These are phyloP conservation scores for Coemansia aciculifera DNA, from an alignment of 192 early-diverging fungal species.

Conservation along the genomic window DNA sequence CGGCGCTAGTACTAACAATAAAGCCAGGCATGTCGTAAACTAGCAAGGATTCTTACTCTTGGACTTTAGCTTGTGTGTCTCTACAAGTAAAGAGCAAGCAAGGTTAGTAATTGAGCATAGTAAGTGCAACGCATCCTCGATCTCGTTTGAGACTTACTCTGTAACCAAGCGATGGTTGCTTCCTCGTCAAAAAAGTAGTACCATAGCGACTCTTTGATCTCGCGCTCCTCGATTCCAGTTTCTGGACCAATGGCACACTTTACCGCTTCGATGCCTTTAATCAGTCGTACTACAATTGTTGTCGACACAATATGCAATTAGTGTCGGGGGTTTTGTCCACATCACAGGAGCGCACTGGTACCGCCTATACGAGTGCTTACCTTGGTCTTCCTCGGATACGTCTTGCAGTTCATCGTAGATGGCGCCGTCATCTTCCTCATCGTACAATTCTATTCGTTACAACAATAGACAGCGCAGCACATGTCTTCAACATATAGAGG, in stretches of 20 bases:
- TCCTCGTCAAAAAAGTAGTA: conserved; percentile 72
- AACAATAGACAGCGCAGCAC: background rate
- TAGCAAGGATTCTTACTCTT: conserved; percentile 30
- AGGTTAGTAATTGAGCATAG: background rate
- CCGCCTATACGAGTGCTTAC: conserved; percentile 13
- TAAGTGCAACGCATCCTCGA: background rate
- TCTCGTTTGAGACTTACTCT: conserved; percentile 57
- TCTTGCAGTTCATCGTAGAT: conserved; percentile 47
- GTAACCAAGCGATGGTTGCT: conserved; percentile 64
- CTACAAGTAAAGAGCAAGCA: conserved; percentile 11
- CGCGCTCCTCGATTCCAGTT: conserved; percentile 58
- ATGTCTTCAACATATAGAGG: background rate
- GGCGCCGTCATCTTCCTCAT: conserved; percentile 29
- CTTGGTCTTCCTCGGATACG: conserved; percentile 47
- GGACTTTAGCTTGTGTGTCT: conserved; percentile 36
- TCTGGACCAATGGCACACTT: conserved; percentile 60
- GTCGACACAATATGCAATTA: background rate
- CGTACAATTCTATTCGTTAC: conserved; percentile 44
- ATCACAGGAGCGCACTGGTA: background rate
- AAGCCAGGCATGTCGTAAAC: background rate
- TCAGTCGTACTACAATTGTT: conserved; percentile 48
- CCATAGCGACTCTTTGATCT: conserved; percentile 73
- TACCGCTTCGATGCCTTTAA: conserved; percentile 61
- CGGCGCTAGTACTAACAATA: background rate
- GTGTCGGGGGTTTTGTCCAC: background rate